Percentiles rank a stretch among this genome's conserved stretches.
phyloP scores from a whole-genome alignment of 1,284 basidiomycete genomes.

The Wallemia ichthyophaga region DNA sequence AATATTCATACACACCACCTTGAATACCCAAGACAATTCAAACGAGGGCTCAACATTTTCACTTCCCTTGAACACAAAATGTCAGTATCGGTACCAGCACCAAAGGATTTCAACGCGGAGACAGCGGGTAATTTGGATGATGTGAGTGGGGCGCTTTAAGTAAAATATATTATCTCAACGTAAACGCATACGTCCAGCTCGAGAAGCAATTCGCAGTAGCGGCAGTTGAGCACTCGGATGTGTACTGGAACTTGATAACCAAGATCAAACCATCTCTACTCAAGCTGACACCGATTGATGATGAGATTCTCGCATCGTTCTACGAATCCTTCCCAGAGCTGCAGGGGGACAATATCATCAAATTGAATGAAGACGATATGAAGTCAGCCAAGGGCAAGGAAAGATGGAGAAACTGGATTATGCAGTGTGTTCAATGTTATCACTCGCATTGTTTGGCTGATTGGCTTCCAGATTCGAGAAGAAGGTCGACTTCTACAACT shows the following conservation, averaged over 20 bases:
- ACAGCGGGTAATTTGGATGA: slow-evolving; percentile 64
- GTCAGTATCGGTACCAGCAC: background rate
- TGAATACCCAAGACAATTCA: no score
- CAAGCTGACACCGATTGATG: slow-evolving; percentile 56
- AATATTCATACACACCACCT: background rate
- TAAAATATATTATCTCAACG: background rate
- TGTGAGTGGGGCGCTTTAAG: slow-evolving; percentile 19
- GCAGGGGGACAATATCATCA: slow-evolving; percentile 30
- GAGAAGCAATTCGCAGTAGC: slow-evolving; percentile 98
- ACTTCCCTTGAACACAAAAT: background rate
- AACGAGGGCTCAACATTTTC: no score
- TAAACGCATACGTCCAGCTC: slow-evolving; percentile 26
- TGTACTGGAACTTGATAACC: slow-evolving; percentile 81
- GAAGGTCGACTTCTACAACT: slow-evolving; percentile 77
- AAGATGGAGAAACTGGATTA: slow-evolving; percentile 71
- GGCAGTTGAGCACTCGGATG: slow-evolving; percentile 83
- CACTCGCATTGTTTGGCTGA: background rate
- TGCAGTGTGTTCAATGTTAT: slow-evolving; percentile 27
- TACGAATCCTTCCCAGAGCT: slow-evolving; percentile 58
- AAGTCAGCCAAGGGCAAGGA: slow-evolving; percentile 75
- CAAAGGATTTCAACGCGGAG: slow-evolving; percentile 36
- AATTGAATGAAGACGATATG: slow-evolving; percentile 76
- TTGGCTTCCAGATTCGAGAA: slow-evolving; percentile 35
- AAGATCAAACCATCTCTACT: slow-evolving; percentile 46
- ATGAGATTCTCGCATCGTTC: slow-evolving; percentile 61